phyloP scores from a whole-genome alignment of 1,139 yeast genomes.

The Sugiyamaella xylanicola region DNA sequence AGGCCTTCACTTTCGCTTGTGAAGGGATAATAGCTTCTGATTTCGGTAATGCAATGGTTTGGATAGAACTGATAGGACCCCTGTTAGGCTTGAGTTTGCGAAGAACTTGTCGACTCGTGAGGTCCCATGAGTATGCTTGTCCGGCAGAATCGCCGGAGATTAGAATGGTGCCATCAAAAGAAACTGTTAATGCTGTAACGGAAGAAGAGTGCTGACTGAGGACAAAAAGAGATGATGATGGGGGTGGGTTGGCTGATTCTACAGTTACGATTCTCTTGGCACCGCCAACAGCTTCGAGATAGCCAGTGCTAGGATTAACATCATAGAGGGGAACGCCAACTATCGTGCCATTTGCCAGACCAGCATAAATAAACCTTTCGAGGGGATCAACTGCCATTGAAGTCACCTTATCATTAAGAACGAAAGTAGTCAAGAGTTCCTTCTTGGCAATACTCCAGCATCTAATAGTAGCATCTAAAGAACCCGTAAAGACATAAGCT shows the following conservation, averaged over 20 bases:
- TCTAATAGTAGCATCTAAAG: slow-evolving; percentile 75
- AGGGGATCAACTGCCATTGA: slow-evolving; percentile 78
- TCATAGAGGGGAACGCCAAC: slow-evolving; percentile 60
- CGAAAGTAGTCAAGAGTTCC: slow-evolving; percentile 66
- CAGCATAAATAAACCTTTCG: slow-evolving; percentile 72
- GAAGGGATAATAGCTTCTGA: slow-evolving; percentile 12
- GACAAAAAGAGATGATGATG: slow-evolving; percentile 25
- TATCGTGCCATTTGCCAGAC: slow-evolving; percentile 64
- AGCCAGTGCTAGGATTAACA: slow-evolving; percentile 50
- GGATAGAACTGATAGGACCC: slow-evolving; percentile 31
- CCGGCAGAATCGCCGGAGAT: slow-evolving; percentile 78
- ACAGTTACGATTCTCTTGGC: slow-evolving; percentile 50
- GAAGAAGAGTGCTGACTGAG: slow-evolving; percentile 36
- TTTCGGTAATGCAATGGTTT: slow-evolving; percentile 19
- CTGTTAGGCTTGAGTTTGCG: slow-evolving; percentile 61
- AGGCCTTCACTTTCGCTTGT: slow-evolving; percentile 20
- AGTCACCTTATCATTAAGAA: slow-evolving; percentile 60
- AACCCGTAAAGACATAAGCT: slow-evolving; percentile 66
- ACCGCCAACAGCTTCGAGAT: slow-evolving; percentile 58
- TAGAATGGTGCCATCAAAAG: slow-evolving; percentile 75
- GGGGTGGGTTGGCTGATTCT: slow-evolving; percentile 22
- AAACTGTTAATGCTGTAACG: slow-evolving; percentile 58
- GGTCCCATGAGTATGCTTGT: slow-evolving; percentile 66
- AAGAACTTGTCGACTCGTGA: slow-evolving; percentile 74
- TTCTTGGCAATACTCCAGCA: slow-evolving; percentile 42